Conservation (phyloP, 2,329 filamentous ascomycete species). For the Penicillium sp. region DNA sequence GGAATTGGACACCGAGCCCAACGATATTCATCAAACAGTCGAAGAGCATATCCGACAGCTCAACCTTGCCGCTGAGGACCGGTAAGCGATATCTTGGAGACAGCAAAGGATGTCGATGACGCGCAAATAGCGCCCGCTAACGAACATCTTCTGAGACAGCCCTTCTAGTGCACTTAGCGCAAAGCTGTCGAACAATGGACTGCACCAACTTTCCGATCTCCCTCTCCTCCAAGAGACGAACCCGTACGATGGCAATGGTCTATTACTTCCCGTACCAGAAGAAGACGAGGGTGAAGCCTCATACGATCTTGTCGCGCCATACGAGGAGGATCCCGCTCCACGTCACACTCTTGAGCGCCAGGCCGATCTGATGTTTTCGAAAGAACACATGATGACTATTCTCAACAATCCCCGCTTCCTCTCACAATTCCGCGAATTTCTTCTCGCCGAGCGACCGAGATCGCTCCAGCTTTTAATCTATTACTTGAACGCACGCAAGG, state of each 20-base stretch:
- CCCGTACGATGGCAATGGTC: conserved; percentile 17
- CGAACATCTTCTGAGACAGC: not conserved
- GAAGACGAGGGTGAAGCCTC: conserved; percentile 23
- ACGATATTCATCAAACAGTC: not conserved
- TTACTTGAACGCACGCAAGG: conserved; percentile 66
- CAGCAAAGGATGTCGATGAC: not conserved
- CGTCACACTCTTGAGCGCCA: conserved; percentile 54
- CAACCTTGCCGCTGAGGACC: conserved; percentile 1
- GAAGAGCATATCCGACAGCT: not conserved
- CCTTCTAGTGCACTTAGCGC: conserved; percentile 6
- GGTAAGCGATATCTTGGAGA: not conserved
- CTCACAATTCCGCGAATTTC: conserved; percentile 61
- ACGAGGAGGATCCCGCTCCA: conserved; percentile 18
- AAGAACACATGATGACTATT: conserved; percentile 58
- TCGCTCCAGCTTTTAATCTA: conserved; percentile 64
- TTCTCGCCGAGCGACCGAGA: conserved; percentile 53
- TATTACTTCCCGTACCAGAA: conserved; percentile 20
- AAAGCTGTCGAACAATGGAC: conserved; percentile 15
- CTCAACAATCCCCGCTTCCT: conserved; percentile 59
- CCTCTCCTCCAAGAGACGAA: conserved; percentile 23
- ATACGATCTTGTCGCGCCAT: conserved; percentile 30
- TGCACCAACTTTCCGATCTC: conserved; percentile 21
- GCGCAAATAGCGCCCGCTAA: conserved; percentile 1
- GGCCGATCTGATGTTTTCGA: conserved; percentile 60
- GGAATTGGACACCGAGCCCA: not conserved